Conservation (phyloP, 768 basidiomycete genomes). For the Lentinula sp. region DNA sequence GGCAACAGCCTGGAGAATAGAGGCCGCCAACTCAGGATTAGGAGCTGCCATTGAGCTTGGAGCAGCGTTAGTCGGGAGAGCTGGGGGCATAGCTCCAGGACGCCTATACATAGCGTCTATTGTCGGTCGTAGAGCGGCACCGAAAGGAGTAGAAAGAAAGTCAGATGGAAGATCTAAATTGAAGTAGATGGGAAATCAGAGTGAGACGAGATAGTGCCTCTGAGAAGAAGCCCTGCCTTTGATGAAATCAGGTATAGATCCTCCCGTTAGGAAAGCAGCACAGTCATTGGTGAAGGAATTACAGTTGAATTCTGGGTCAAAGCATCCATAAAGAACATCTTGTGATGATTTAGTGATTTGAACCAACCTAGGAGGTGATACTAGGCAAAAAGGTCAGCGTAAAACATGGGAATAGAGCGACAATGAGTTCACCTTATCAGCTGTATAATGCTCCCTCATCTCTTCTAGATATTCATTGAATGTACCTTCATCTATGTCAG, state of each 20-base stretch:
- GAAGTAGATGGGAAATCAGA: not conserved
- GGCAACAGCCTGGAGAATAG: constrained; percentile 53
- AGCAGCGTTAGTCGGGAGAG: constrained; percentile 23
- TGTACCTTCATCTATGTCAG: constrained; percentile 75
- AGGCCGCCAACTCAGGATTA: constrained; percentile 43
- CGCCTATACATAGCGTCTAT: constrained; percentile 86
- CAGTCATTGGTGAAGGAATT: constrained; percentile 92
- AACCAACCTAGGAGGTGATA: constrained; percentile 77
- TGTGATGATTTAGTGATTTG: not conserved
- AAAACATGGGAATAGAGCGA: not conserved
- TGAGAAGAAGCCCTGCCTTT: constrained; percentile 45
- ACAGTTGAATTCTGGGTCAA: constrained; percentile 76
- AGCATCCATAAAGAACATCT: not conserved
- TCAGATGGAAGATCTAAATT: constrained; percentile 67
- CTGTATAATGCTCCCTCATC: constrained; percentile 76
- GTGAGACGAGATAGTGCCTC: not conserved
- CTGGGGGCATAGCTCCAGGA: constrained; percentile 31
- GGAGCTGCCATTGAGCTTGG: constrained; percentile 26
- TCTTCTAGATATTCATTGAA: constrained; percentile 80
- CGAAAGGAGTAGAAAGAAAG: constrained; percentile 87
- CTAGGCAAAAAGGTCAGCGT: constrained; percentile 27
- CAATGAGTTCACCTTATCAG: constrained; percentile 63
- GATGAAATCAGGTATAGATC: constrained; percentile 75
- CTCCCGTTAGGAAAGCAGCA: constrained; percentile 81
- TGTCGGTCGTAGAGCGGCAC: constrained; percentile 77